phyloP scores from a whole-genome alignment of 345 rosid genomes.

The Corchorus olitorius region DNA sequence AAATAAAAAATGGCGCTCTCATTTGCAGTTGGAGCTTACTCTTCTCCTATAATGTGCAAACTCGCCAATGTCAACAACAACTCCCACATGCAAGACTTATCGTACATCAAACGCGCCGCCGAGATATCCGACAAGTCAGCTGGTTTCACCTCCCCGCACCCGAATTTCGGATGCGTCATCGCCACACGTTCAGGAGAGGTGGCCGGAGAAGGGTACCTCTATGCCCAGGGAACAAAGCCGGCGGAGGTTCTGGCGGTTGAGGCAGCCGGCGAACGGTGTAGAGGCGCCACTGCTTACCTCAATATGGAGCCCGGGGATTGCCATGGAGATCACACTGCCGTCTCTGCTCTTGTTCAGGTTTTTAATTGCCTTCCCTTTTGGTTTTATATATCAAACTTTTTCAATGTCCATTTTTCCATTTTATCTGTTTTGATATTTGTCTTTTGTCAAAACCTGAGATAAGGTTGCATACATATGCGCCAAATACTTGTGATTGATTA shows the following conservation, averaged over 20 bases:
- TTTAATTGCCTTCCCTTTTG: neutral
- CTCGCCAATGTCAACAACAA: constrained; percentile 21
- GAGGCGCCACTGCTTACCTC: constrained; percentile 76
- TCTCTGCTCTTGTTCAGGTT: constrained; percentile 92
- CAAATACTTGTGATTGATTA: neutral
- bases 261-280: constrained; percentile 56
- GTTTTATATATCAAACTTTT: neutral
- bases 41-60: constrained; percentile 41
- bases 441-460: no score
- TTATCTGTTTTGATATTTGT: no score
- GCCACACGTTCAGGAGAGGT: constrained; percentile 51
- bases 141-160: constrained; percentile 86
- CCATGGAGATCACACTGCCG: constrained; percentile 80
- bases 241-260: constrained; percentile 78
- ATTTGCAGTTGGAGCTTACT: constrained; percentile 26
- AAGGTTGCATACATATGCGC: no score
- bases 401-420: no score
- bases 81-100: constrained; percentile 49
- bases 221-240: constrained; percentile 87
- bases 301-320: constrained; percentile 96
- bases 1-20: constrained; percentile 37
- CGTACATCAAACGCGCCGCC: constrained; percentile 66
- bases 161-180: constrained; percentile 87
- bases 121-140: constrained; percentile 74
- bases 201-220: constrained; percentile 80